Evolutionary conservation across 805 yeast genomes (phyloP), one percentile per base, ranked within the genome.

Genomic region (Starmerella vaccinii): DNA sequence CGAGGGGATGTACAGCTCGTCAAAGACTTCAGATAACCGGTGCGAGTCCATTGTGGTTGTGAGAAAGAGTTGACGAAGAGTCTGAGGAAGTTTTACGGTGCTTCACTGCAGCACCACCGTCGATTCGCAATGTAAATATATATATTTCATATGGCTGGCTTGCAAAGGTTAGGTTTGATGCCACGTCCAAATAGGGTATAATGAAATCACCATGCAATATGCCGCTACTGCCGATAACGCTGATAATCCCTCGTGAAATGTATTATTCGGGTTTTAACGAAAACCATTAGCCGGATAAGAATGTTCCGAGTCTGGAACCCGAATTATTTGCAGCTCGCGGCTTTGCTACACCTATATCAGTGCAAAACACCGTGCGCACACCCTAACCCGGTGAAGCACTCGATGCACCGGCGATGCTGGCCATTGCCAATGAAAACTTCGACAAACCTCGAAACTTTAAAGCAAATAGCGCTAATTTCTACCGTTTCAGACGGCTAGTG

Each of bases 1-100:
- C 7, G 71, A 67, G 4, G 82, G 81, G 51, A 77, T 73, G 60
- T 76, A 77, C 27, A 71, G 66, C 61, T 69, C 71, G 44, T 69
- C 70, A 45, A 72, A 54, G 46, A 68, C 63, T 44, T 64, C 65
- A 34, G 66, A 55, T 49, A 76, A 61, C 49, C 71, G 61, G 15
- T 64, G 49, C 9, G 72, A 61, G 49, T 75, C 79, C 80, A 76
- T 75, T 49, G 40, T 61, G 57, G 15, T n/a, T 18, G 27, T 24
- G 42, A 16, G 15, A 32, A 16, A 13, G 15, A 6, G 15, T 6
- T 32, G 35, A 32, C 32, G 9, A 13, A 27, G n/a, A n/a, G n/a
- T n/a, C n/a, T n/a, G n/a, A 18, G 29, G 16, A 21, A 22, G 12
- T 8, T 33, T 27, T 37, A 43, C 13, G 18, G 24, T 32, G 5